Conservation (phyloP, 225 moss, liverwort and hornwort species). For the Climacium dendroides region DNA sequence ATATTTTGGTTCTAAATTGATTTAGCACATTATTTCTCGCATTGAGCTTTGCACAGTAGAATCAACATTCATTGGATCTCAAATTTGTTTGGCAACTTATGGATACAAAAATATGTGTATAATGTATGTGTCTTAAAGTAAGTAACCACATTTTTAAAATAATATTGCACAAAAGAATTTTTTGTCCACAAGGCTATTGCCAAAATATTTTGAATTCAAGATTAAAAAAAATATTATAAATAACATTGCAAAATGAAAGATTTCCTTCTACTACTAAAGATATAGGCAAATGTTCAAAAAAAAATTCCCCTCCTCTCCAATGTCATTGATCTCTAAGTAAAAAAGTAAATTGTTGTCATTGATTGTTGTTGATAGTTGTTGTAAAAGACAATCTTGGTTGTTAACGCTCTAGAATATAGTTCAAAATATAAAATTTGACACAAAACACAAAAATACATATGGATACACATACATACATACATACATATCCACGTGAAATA, state of each 20-base stretch:
- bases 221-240: not conserved
- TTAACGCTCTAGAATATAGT: too few relatives aligned
- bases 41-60: fast-evolving
- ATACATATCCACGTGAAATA: too few relatives aligned
- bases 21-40: not conserved
- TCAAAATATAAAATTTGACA: too few relatives aligned
- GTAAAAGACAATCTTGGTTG: too few relatives aligned
- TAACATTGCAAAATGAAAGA: not conserved
- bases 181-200: fast-evolving
- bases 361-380: too few relatives aligned
- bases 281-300: too few relatives aligned
- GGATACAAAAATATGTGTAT: fast-evolving
- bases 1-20: not conserved
- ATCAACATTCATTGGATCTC: not conserved
- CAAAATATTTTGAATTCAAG: not conserved
- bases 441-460: too few relatives aligned
- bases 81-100: not conserved
- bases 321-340: too few relatives aligned
- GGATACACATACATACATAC: too few relatives aligned
- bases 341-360: too few relatives aligned
- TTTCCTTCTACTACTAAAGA: too few relatives aligned
- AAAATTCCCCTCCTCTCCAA: too few relatives aligned
- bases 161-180: not conserved
- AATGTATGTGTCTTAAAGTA: not conserved
- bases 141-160: not conserved